These are phyloP conservation scores for Aspergillus panamensis DNA, from an alignment of 495 filamentous ascomycete species.

Conservation along the genomic window DNA sequence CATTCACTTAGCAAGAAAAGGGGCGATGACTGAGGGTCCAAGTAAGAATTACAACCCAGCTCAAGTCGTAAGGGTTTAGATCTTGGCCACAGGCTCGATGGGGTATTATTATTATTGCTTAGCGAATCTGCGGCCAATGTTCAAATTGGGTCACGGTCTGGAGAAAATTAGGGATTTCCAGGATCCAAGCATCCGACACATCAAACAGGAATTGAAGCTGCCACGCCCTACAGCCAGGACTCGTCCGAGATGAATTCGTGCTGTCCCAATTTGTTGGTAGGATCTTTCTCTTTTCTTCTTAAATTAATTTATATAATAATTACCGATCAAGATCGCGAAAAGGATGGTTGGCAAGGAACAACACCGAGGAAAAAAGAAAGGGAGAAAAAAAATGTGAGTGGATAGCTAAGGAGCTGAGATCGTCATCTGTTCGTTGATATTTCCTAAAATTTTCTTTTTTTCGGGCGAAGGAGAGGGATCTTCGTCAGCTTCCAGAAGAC, in stretches of 20 bases:
- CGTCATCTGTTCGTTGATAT: slow-evolving; percentile 4
- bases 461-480: background rate
- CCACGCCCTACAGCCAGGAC: background rate
- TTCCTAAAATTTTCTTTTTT: background rate
- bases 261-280: slow-evolving; percentile 20
- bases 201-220: slow-evolving; percentile 11
- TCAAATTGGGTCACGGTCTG: slow-evolving; percentile 13
- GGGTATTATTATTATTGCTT: slow-evolving; percentile 16
- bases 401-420: background rate
- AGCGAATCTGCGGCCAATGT: slow-evolving; percentile 5
- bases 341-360: background rate
- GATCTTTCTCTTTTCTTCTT: background rate
- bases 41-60: background rate
- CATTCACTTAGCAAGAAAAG: no score
- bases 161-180: slow-evolving; percentile 6
- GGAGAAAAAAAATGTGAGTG: background rate
- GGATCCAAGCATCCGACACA: slow-evolving; percentile 12
- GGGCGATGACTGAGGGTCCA: no score
- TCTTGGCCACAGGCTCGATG: slow-evolving; percentile 7
- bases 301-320: background rate
- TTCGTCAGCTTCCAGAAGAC: slow-evolving; percentile 21
- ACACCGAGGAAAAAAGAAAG: background rate
- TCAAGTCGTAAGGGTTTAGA: slow-evolving; percentile 13
- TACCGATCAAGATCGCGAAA: background rate
- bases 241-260: slow-evolving; percentile 18